phyloP scores from a whole-genome alignment of 176 grass and related monocot genomes.

The Triticum dicoccoides region DNA sequence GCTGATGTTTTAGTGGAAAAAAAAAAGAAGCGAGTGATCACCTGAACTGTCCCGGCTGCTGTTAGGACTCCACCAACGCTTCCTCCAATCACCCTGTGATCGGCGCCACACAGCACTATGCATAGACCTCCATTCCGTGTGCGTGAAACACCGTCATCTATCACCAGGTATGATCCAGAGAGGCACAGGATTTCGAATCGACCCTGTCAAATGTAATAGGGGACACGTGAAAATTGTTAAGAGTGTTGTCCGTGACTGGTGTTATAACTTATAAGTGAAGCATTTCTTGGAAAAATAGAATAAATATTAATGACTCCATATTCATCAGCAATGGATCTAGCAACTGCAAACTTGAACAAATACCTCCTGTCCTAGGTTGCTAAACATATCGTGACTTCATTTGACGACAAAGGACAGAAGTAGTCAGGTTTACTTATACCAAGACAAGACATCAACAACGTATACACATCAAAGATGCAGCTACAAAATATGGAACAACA shows the following conservation, averaged over 20 bases:
- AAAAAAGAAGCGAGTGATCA: neutral
- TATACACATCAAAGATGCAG: neutral
- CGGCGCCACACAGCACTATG: slow-evolving; percentile 57
- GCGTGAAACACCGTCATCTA: slow-evolving; percentile 52
- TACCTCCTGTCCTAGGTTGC: neutral
- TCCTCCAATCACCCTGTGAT: slow-evolving; percentile 64
- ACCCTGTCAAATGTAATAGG: slow-evolving; percentile 44
- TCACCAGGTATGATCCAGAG: slow-evolving; percentile 68
- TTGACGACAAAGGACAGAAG: neutral
- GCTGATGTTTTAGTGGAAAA: neutral
- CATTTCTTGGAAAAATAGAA: neutral
- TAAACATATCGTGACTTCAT: neutral
- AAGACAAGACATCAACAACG: neutral
- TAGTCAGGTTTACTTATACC: neutral
- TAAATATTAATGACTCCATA: neutral
- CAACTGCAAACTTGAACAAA: neutral
- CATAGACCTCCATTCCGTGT: slow-evolving; percentile 48
- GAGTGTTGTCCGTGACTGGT: neutral
- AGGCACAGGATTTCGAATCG: slow-evolving; percentile 74
- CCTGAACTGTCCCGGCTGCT: slow-evolving; percentile 68
- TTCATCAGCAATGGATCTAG: neutral
- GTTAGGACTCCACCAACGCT: slow-evolving; percentile 61
- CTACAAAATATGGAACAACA: neutral
- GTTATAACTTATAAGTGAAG: neutral
- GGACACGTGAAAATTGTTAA: neutral